A percentile compares a stretch with the other conserved stretches of the same genome.
These are phyloP conservation scores for Antitrichia curtipendula DNA, from an alignment of 225 moss, liverwort and hornwort species.

Conservation along the genomic window DNA sequence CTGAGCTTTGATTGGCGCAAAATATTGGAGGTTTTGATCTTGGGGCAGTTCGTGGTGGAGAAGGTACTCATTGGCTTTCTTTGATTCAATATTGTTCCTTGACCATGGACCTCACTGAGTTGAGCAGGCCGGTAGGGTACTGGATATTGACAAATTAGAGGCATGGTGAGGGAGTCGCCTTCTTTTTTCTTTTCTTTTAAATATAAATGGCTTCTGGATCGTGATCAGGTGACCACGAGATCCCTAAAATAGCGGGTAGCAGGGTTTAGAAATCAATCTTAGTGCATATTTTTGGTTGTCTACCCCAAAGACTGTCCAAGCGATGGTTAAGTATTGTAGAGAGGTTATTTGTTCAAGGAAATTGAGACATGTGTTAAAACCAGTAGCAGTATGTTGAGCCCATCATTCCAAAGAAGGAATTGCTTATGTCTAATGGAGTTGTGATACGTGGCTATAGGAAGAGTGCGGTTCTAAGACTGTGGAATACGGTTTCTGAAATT, in stretches of 20 bases:
- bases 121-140: neutral
- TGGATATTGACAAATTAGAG: neutral
- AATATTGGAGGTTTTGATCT: conserved; percentile 84
- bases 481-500: neutral
- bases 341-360: neutral
- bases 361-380: neutral
- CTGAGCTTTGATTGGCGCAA: conserved; percentile 97
- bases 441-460: neutral
- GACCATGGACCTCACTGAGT: neutral
- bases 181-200: neutral
- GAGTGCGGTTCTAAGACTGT: neutral
- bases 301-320: neutral
- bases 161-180: neutral
- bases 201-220: neutral
- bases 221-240: neutral
- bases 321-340: neutral
- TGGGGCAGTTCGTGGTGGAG: conserved; percentile 99
- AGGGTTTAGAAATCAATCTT: neutral
- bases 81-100: neutral
- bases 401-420: neutral
- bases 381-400: neutral
- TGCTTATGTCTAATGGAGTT: neutral
- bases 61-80: conserved; percentile 29
- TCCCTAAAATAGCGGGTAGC: neutral
- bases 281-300: too few relatives aligned